These are phyloP conservation scores for Calocybe cyanea DNA, from an alignment of 768 basidiomycete species.

Conservation along the genomic window DNA sequence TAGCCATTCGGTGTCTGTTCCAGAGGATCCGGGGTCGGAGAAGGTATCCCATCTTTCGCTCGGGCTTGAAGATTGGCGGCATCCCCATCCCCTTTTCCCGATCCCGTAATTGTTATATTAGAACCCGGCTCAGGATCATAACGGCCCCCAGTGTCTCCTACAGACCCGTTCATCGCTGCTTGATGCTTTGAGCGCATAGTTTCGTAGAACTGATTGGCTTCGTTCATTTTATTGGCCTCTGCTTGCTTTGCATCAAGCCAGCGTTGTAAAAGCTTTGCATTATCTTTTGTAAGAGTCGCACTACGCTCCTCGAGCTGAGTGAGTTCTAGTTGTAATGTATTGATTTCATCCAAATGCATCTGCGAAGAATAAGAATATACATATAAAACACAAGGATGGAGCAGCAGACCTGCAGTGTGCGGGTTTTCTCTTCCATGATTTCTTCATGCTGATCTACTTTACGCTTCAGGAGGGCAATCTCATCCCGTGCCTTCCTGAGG, in stretches of 20 bases:
- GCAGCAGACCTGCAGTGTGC: slow-evolving; percentile 85
- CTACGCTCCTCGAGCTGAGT: slow-evolving; percentile 88
- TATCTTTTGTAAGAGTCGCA: slow-evolving; percentile 83
- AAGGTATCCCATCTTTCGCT: slow-evolving; percentile 72
- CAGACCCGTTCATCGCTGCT: slow-evolving; percentile 44
- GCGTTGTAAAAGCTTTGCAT: slow-evolving; percentile 90
- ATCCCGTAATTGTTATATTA: slow-evolving; percentile 34
- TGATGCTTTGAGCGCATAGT: slow-evolving; percentile 76
- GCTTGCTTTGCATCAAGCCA: slow-evolving; percentile 95
- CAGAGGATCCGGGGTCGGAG: slow-evolving; percentile 64
- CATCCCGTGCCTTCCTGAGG: slow-evolving; percentile 72
- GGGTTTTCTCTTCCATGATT: slow-evolving; percentile 84
- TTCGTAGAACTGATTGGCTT: slow-evolving; percentile 86
- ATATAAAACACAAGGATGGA: slow-evolving; percentile 16
- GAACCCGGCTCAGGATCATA: slow-evolving; percentile 29
- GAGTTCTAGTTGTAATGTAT: slow-evolving; percentile 86
- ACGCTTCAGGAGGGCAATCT: slow-evolving; percentile 61
- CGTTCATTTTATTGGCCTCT: slow-evolving; percentile 94
- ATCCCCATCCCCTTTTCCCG: slow-evolving; percentile 70
- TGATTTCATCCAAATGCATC: slow-evolving; percentile 95
- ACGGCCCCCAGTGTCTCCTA: slow-evolving; percentile 14
- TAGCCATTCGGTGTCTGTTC: slow-evolving; percentile 92
- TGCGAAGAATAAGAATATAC: slow-evolving; percentile 25
- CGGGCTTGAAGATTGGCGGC: slow-evolving; percentile 40
- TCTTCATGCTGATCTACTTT: slow-evolving; percentile 84